Evolutionary conservation across 805 yeast genomes (phyloP).

Genomic region (Metschnikowia colocasiae): DNA sequence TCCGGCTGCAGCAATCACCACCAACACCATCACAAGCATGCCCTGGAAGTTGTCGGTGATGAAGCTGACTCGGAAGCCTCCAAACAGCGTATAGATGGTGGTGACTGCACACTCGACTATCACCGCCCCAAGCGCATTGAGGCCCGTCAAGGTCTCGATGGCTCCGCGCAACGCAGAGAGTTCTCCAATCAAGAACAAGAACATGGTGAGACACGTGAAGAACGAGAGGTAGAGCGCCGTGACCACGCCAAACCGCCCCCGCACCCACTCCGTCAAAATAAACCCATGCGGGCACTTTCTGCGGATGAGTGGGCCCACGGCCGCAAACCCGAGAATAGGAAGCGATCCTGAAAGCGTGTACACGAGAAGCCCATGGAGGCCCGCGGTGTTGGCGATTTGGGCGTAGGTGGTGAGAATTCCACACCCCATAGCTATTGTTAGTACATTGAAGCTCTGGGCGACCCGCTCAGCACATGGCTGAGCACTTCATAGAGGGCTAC

Average conservation of each 20-base stretch:
- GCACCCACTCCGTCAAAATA: slow-evolving; percentile 92
- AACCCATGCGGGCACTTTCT: slow-evolving; percentile 83
- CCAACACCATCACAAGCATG: slow-evolving; percentile 58
- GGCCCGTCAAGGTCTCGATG: slow-evolving; percentile 70
- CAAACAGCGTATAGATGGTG: slow-evolving; percentile 78
- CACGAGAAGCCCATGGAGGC: slow-evolving; percentile 81
- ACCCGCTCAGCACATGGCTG: too few species aligned
- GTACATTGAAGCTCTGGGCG: too few species aligned
- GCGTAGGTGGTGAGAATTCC: slow-evolving; percentile 85
- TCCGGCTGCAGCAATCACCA: slow-evolving; percentile 71
- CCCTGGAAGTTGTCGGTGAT: slow-evolving; percentile 86
- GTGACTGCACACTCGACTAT: slow-evolving; percentile 86
- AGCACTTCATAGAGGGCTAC: too few species aligned
- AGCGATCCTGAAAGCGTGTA: slow-evolving; percentile 76
- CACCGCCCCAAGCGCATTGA: slow-evolving; percentile 74
- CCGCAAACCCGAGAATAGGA: slow-evolving; percentile 81
- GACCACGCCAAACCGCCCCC: slow-evolving; percentile 68
- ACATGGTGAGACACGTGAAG: slow-evolving; percentile 81
- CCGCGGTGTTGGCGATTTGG: slow-evolving; percentile 79
- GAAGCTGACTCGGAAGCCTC: slow-evolving; percentile 88
- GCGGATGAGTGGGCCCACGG: slow-evolving; percentile 76
- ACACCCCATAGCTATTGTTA: slow-evolving; percentile 69
- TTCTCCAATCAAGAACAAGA: slow-evolving; percentile 83
- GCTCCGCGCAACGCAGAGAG: slow-evolving; percentile 77
- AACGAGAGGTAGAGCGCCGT: slow-evolving; percentile 73